These are phyloP conservation scores for Cryphonectria nitschkei DNA, from an alignment of 2,329 filamentous ascomycete genomes.

Conservation along the genomic window DNA sequence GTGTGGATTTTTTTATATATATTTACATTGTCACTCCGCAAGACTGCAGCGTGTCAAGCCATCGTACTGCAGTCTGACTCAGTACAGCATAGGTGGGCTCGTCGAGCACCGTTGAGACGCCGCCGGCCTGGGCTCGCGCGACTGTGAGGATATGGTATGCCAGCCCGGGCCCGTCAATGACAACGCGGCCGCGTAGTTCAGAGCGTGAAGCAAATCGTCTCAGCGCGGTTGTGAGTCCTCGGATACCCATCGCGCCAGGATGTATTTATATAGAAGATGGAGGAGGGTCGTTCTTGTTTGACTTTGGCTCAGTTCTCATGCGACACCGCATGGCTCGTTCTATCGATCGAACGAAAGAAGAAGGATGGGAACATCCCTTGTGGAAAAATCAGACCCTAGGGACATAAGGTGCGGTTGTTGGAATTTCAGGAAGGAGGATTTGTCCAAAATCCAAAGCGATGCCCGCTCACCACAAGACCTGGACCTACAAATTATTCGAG, in stretches of 20 bases:
- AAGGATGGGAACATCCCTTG: no score
- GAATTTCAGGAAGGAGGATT: neutral
- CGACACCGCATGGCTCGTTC: neutral
- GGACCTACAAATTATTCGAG: neutral
- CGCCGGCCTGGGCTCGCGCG: conserved; percentile 21
- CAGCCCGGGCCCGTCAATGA: conserved; percentile 36
- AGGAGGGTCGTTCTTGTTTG: neutral
- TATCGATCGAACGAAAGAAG: no score
- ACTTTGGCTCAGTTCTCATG: neutral
- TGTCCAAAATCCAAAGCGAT: conserved; percentile 18
- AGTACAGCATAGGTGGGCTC: conserved; percentile 32
- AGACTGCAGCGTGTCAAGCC: conserved; percentile 31
- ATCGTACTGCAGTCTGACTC: conserved; percentile 30
- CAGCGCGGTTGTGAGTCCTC: conserved; percentile 32
- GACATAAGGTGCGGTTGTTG: conserved; percentile 8
- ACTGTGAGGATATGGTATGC: conserved; percentile 34
- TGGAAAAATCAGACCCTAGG: neutral
- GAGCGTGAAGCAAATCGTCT: conserved; percentile 32
- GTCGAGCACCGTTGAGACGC: conserved; percentile 28
- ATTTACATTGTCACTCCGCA: conserved; percentile 27
- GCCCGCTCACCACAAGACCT: conserved; percentile 14
- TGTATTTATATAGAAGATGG: neutral
- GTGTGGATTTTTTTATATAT: no score
- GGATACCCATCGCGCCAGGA: conserved; percentile 34
- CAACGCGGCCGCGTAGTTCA: conserved; percentile 28